Evolutionary conservation across 768 basidiomycete species (phyloP).

Genomic region (Tricholomella constricta): DNA sequence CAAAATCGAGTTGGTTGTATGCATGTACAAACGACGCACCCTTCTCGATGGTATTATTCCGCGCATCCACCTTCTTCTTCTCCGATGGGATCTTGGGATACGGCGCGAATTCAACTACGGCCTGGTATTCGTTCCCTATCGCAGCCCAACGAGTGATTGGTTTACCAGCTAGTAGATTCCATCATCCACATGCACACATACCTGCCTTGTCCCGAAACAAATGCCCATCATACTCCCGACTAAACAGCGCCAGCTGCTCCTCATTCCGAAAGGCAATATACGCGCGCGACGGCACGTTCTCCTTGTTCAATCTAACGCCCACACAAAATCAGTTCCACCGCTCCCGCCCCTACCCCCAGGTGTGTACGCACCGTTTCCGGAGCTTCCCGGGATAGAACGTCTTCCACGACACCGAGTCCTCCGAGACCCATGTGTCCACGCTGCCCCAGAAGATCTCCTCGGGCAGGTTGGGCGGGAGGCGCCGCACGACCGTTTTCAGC

Average conservation of each 20-base stretch:
- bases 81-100: slow-evolving; percentile 83
- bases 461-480: slow-evolving; percentile 90
- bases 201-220: slow-evolving; percentile 90
- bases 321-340: background rate
- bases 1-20: too few species aligned
- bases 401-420: slow-evolving; percentile 72
- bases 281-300: slow-evolving; percentile 84
- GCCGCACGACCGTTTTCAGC: slow-evolving; percentile 84
- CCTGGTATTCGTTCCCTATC: slow-evolving; percentile 83
- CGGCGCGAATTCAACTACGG: slow-evolving; percentile 92
- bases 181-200: slow-evolving; percentile 33
- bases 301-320: slow-evolving; percentile 70
- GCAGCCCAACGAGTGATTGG: background rate
- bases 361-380: slow-evolving; percentile 57
- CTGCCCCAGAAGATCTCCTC: slow-evolving; percentile 94
- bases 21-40: slow-evolving; percentile 47
- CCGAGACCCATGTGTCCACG: slow-evolving; percentile 80
- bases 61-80: slow-evolving; percentile 74
- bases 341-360: background rate
- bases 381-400: slow-evolving; percentile 67
- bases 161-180: background rate
- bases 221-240: slow-evolving; percentile 88
- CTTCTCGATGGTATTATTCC: slow-evolving; percentile 88
- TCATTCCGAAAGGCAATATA: slow-evolving; percentile 88
- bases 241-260: slow-evolving; percentile 72